Conservation (phyloP, 441 rosid species). For the Kokia cookei region DNA sequence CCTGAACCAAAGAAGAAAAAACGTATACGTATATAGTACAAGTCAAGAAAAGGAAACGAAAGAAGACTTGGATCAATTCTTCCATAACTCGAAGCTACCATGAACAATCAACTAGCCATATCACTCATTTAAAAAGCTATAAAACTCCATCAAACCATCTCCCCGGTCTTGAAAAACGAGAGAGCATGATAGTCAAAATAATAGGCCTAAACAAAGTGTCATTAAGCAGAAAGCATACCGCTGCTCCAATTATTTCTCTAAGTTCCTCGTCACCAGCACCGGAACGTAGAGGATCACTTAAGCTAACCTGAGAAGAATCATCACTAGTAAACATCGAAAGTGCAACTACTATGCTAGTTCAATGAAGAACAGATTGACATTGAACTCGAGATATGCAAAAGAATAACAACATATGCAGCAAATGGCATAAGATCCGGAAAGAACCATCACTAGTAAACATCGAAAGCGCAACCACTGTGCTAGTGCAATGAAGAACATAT, state of each 20-base stretch:
- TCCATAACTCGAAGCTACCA: neutral
- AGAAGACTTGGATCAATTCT: neutral
- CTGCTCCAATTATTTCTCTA: conserved; percentile 77
- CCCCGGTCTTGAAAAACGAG: neutral
- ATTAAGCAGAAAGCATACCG: conserved; percentile 44
- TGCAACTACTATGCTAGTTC: neutral
- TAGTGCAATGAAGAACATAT: too few relatives aligned
- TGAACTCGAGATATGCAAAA: neutral
- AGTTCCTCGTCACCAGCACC: conserved; percentile 67
- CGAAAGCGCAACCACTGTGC: too few relatives aligned
- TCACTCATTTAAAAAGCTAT: neutral
- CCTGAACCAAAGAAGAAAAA: conserved; percentile 35
- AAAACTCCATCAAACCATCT: neutral
- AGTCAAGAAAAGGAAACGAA: neutral
- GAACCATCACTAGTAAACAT: too few relatives aligned
- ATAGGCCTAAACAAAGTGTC: neutral
- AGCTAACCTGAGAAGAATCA: conserved; percentile 60
- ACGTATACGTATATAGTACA: neutral
- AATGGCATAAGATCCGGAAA: neutral
- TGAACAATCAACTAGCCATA: neutral
- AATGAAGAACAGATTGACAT: neutral
- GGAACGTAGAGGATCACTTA: conserved; percentile 81
- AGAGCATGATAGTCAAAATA: neutral
- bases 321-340: neutral
- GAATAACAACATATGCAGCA: neutral